Evolutionary conservation across 2,329 filamentous ascomycete species (phyloP), one percentile per base, ranked within the genome.

Genomic region (Botryotinia convoluta): DNA sequence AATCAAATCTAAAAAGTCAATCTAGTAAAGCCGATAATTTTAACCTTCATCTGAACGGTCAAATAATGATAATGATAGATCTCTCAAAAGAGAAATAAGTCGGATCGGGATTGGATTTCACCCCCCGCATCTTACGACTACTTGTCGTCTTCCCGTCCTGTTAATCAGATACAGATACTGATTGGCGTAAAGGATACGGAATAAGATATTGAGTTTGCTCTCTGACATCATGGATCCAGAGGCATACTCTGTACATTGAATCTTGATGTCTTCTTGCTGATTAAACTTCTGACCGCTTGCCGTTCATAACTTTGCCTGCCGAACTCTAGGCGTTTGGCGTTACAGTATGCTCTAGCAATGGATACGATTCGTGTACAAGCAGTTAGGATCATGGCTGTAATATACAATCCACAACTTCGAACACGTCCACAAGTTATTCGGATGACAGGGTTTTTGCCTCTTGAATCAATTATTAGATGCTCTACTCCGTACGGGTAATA

Each of bases 311-410:
- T 67, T 67, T 22, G 22, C 9, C 45, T 54, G 45, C 35, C 45
- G 64, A 29, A 6, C 45, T 68, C 45, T 54, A 54, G 63, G 44
- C 32, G 64, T 54, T 39, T 51, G 26, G 26, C 37, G 32, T 16
- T 54, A 26, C 64, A 68, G 14, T 67, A 4, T 3, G 18, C 22
- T 45, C 18, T 45, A 45, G 42, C 62, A 45, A 45, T 39, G n/a
- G 45, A 42, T 20, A 68, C 54, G 65, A 68, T 57, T 68, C 65
- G 65, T 68, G 65, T 68, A 42, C 65, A 42, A 32, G 29, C 35
- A 22, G 18, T 68, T 57, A 57, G 65, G 65, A 68, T 68, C 35
- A 68, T 68, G 65, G 65, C 48, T 68, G 65, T 57, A 57, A 57
- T 22, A 22, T 22, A 42, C 51, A 54, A 29, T 68, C 45, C 32